A percentile compares a stretch with the other conserved stretches of the same genome.
Conservation (phyloP, 345 rosid genomes). For the Theobroma cacao region DNA sequence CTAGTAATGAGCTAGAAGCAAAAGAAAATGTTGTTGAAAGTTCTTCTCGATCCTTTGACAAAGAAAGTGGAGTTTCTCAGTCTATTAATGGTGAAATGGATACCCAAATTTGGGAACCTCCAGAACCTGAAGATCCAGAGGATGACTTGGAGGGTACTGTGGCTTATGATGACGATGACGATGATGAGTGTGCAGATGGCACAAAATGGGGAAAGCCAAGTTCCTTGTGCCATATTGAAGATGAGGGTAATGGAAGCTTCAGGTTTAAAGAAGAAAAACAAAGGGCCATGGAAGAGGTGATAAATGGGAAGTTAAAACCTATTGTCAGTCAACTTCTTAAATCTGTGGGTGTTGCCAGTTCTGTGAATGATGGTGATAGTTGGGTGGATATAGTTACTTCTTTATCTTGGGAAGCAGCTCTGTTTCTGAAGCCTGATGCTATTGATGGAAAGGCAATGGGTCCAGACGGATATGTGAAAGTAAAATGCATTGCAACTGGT, state of each 20-base stretch:
- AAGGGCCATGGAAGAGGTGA: conserved; percentile 58
- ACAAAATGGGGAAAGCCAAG: conserved; percentile 58
- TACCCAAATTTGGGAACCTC: conserved; percentile 71
- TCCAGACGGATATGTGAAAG: conserved; percentile 66
- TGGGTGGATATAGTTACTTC: conserved; percentile 74
- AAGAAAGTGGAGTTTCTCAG: conserved; percentile 26
- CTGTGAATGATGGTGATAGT: conserved; percentile 38
- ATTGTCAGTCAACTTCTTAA: conserved; percentile 58
- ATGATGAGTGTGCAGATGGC: conserved; percentile 70
- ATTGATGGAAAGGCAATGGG: conserved; percentile 56
- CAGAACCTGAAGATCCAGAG: conserved; percentile 69
- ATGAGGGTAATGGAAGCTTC: conserved; percentile 40
- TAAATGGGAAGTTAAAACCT: conserved; percentile 67
- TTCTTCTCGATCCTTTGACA: conserved; percentile 24
- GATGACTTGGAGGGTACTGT: conserved; percentile 55
- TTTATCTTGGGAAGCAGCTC: conserved; percentile 92
- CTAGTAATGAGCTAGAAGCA: conserved; percentile 26
- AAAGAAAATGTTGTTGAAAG: conserved; percentile 26
- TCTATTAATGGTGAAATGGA: conserved; percentile 34
- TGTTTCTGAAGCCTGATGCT: conserved; percentile 61
- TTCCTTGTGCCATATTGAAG: conserved; percentile 42
- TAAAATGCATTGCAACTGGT: conserved; percentile 94
- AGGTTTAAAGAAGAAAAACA: conserved; percentile 53
- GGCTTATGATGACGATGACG: conserved; percentile 58
- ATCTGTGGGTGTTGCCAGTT: conserved; percentile 43